Base-by-base conservation (phyloP, 2,329 filamentous ascomycete genomes). In the Colletotrichum sp. region DNA sequence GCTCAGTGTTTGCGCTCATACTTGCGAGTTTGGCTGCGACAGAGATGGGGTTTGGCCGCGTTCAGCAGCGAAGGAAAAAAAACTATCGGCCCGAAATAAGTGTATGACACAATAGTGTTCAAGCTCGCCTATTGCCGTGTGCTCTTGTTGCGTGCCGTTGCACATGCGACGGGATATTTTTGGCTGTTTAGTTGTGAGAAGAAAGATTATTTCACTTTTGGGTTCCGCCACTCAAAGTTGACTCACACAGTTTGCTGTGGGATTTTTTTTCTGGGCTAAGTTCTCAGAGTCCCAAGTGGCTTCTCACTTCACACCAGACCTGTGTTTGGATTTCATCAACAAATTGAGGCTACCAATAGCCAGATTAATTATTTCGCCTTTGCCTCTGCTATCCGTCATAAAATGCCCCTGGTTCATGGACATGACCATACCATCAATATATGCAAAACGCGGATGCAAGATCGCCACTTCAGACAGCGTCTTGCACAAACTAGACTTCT, bases 141-240 rank as follows among this genome's bases (percentile, higher is more conserved):
- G 43, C 43, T 52, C n/a, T 52, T 22, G 10, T 13, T 52, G n/a
- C 43, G 43, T 52, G 43, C n/a, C 22, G 43, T 28, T 30, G 55
- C n/a, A 34, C 25, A 34, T n/a, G 34, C n/a, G 28, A 18, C 10
- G 22, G 34, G 13, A 8, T 32, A 22, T 30, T 30, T 28, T n/a
- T 27, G 30, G 10, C 32, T 66, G n/a, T 18, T 58, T 72, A n/a
- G 39, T 55, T 60, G 65, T n/a, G 6, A 13, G 32, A 56, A 39
- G 12, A 13, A 48, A 48, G 30, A 30, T 66, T 9, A 3, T 52
- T 52, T 5, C 12, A 39, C 30, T 22, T 66, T 52, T 66, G 39
- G 66, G 58, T 64, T 64, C 71, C 66, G 71, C 71, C 58, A 74
- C 71, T 62, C 16, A n/a, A n/a, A n/a, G 43, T 74, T 74, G 71